Base-by-base conservation (phyloP, 2,329 filamentous ascomycete species). In the Exophiala sp. region DNA sequence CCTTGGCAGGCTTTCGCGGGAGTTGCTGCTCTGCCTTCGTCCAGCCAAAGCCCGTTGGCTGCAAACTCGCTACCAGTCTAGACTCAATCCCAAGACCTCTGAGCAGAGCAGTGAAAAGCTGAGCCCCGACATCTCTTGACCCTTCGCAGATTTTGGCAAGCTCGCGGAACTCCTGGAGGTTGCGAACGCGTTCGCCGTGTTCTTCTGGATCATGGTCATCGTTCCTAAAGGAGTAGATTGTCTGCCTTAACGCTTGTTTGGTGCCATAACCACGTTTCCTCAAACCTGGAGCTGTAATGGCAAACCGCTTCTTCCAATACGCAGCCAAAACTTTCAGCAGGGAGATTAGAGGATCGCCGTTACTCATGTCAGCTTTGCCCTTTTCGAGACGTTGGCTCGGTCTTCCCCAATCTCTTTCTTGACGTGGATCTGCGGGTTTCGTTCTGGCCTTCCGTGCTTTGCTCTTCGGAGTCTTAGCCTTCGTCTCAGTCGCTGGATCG, bases 251-350 rank as follows among this genome's bases (percentile, higher is more conserved):
- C 20, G 83, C 79, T 62, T 86, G 78, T n/a, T 90, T 79, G 0
- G 87, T 79, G 75, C 92, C 87, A 67, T 97, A 97, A 0, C 94
- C 94, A 66, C 83, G 80, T 72, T 97, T 99, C n/a, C 91, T 81
- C 18, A 97, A 66, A 0, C 89, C 89, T 0, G 91, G 90, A 0
- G 86, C 81, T 0, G 84, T 89, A 40, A 94, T 78, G 1, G 77
- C 81, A 69, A 95, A 99, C 33, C 85, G 80, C 64, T 91, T 87
- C 67, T 86, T 91, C 94, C 94, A 99, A 78, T 90, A 96, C 1
- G 85, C 81, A 8, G 86, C 78, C n/a, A 99, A 72, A 3, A 83
- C 78, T 64, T 87, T 87, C 65, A 97, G 77, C 3, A 97, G 75
- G 18, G 85, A 78, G 49, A 92, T 81, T 4, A 95, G 72, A 0